phyloP scores from a whole-genome alignment of 495 filamentous ascomycete species.

The Annulohypoxylon bovei region DNA sequence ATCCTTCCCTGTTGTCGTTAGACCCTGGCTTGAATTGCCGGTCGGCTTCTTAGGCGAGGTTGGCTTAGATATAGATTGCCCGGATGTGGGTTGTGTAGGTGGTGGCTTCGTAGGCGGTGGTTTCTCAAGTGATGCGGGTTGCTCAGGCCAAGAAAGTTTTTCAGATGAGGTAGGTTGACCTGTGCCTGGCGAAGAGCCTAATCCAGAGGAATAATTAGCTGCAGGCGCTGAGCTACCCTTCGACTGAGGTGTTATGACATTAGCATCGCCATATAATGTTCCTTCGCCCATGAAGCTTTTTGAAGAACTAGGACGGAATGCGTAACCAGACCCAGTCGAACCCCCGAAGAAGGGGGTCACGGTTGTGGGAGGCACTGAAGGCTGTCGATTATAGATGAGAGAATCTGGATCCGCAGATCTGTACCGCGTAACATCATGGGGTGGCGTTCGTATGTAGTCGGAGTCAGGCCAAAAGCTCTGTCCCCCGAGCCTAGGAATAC shows the following conservation, averaged over 20 bases:
- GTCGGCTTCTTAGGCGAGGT: background rate
- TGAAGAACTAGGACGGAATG: conserved; percentile 25
- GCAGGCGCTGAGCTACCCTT: background rate
- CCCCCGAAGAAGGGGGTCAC: conserved; percentile 31
- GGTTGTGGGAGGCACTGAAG: conserved; percentile 8
- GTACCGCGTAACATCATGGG: conserved; percentile 16
- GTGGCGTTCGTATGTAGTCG: background rate
- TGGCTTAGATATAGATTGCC: too few species aligned
- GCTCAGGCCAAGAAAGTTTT: too few species aligned
- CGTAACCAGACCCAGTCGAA: conserved; percentile 31
- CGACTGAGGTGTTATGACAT: conserved; percentile 40
- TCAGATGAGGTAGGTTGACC: background rate
- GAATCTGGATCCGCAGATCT: conserved; percentile 27
- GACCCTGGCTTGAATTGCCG: background rate
- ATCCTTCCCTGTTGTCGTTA: background rate
- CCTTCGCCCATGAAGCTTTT: conserved; percentile 53
- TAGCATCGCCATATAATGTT: conserved; percentile 46
- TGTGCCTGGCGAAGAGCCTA: background rate
- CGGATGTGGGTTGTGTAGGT: background rate
- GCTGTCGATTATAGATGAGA: conserved; percentile 24
- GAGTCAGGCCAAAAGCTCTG: background rate
- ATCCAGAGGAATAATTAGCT: background rate
- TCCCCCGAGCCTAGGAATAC: background rate
- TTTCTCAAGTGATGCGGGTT: too few species aligned
- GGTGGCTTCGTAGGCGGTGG: too few species aligned